Base-by-base conservation (phyloP, 1,284 basidiomycete species). In the Somion occarium region DNA sequence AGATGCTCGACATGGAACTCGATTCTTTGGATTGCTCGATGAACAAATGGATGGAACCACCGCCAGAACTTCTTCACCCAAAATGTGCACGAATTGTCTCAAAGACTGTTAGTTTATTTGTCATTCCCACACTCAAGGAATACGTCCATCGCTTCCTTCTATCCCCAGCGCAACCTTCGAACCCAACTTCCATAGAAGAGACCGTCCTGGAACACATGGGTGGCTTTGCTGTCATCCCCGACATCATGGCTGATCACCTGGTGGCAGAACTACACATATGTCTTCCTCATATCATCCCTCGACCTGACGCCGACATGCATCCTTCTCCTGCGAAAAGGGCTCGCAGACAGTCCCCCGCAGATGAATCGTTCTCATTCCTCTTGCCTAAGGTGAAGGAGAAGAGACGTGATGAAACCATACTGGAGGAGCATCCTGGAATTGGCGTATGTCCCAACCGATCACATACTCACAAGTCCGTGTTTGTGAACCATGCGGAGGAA, bases 401-500 rank as follows among this genome's bases (percentile, higher is more conserved):
- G 19, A 7, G 20, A 5, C 15, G 20, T 5, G 39, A 9, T 7
- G 20, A 41, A 5, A 22, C 5, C 9, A n/a, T n/a, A n/a, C 15
- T 15, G 30, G 30, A 7, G 30, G 20, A 5, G 20, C 18, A 19
- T 22, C 18, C 18, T 41, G 64, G 64, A 34, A 53, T 67, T 30
- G 74, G 79, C 11, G 60, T 65, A 26, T 88, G 86, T 61, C 74
- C 76, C 5, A 80, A 79, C 27, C 78, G 79, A 0, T 57, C 46
- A 2, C 85, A 87, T 56, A 53, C 49, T 11, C 50, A 57, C 12
- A 55, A 56, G 38, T 61, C 65, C 1, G 64, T 79, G 9, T 89
- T 83, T 56, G 73, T 85, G 12, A 64, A 61, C 22, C 82, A 76
- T 49, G 76, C 75, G 0, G 85, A 85, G 59, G 79, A 85, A 61